A percentile compares a stretch with the other conserved stretches of the same genome.
These are phyloP conservation scores for Dactylellina sp. DNA, from an alignment of 2,329 filamentous ascomycete species.

Conservation along the genomic window DNA sequence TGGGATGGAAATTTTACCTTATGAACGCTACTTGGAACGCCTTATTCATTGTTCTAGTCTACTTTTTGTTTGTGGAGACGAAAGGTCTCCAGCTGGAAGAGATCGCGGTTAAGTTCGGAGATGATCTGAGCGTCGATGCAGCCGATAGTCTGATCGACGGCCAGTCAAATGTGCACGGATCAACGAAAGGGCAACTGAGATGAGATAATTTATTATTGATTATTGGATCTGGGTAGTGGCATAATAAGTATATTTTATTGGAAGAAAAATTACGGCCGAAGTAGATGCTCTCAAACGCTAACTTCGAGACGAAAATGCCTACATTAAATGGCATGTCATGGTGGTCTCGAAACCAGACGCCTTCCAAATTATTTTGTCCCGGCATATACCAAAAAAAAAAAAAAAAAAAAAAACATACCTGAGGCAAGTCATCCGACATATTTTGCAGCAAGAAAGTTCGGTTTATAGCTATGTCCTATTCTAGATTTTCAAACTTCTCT, in stretches of 20 bases:
- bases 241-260: not conserved
- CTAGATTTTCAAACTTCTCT: no score
- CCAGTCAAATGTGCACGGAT: not conserved
- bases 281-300: no score
- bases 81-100: conserved; percentile 61
- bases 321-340: no score
- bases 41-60: conserved; percentile 60
- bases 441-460: no score
- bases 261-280: no score
- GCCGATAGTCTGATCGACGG: not conserved
- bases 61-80: conserved; percentile 61
- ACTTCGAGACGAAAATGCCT: no score
- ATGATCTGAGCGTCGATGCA: conserved; percentile 37
- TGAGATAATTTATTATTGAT: not conserved
- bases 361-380: no score
- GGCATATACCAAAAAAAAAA: no score
- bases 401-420: no score
- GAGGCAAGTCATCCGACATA: no score
- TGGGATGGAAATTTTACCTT: conserved; percentile 62
- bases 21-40: conserved; percentile 62
- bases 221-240: not conserved
- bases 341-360: no score
- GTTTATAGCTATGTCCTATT: no score
- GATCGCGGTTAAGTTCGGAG: conserved; percentile 61
- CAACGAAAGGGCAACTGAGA: not conserved